phyloP scores from a whole-genome alignment of 176 grass and related monocot species.

The Alloteropsis semialata region DNA sequence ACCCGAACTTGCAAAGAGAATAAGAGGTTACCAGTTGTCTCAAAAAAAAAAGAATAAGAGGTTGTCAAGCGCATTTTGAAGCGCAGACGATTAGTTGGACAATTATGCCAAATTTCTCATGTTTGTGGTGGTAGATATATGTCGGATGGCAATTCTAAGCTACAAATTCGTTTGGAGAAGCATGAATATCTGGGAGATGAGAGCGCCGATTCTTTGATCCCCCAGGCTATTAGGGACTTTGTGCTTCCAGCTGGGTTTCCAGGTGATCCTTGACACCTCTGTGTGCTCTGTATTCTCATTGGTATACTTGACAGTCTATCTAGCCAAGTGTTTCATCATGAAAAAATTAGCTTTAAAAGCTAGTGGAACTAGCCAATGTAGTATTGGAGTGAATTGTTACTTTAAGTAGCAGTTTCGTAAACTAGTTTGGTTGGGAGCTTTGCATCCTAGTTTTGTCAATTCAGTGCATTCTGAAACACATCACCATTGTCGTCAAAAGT shows the following conservation, averaged over 20 bases:
- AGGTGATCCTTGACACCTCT: conserved; percentile 37
- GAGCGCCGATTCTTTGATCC: conserved; percentile 30
- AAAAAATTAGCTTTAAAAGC: background rate
- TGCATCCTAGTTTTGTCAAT: background rate
- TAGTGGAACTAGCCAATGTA: background rate
- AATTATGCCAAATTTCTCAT: background rate
- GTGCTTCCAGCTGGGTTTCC: conserved; percentile 82
- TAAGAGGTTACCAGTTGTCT: too few species aligned
- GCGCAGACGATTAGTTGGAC: background rate
- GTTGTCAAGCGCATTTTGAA: background rate
- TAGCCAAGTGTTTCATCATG: background rate
- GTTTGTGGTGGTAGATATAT: conserved; percentile 44
- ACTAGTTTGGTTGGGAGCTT: background rate
- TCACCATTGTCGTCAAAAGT: background rate
- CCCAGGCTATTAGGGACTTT: conserved; percentile 56
- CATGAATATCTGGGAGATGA: conserved; percentile 24
- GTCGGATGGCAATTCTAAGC: conserved; percentile 41
- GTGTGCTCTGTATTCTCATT: background rate
- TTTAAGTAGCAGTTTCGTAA: background rate
- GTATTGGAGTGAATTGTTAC: background rate
- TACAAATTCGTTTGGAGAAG: conserved; percentile 44
- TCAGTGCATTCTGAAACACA: background rate
- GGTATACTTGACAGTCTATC: background rate
- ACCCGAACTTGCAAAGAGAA: background rate
- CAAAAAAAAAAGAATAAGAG: too few species aligned